phyloP scores from a whole-genome alignment of 2,329 filamentous ascomycete genomes.

The Colletotrichum orbiculare region DNA sequence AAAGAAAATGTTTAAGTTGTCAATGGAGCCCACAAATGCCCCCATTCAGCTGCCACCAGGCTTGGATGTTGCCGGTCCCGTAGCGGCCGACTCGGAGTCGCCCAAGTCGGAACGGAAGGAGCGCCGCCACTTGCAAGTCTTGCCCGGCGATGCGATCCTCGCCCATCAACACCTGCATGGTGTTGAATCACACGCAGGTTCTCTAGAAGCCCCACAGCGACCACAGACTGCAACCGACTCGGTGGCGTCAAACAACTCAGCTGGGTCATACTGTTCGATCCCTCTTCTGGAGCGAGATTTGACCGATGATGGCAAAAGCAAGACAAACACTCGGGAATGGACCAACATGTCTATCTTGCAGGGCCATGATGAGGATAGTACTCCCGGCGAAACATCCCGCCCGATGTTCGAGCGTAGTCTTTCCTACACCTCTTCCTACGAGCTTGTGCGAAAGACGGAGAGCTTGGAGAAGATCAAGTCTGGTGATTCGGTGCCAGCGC shows the following conservation, averaged over 20 bases:
- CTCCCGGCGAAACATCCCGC: conserved; percentile 28
- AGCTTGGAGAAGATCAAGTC: conserved; percentile 59
- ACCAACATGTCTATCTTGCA: conserved; percentile 65
- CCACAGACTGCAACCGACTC: conserved; percentile 54
- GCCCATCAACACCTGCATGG: conserved; percentile 40
- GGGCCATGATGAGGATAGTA: conserved; percentile 55
- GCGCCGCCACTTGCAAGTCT: conserved; percentile 58
- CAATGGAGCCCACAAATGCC: conserved; percentile 49
- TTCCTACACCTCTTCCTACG: conserved; percentile 54
- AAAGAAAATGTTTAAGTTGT: conserved; percentile 58
- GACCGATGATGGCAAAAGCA: conserved; percentile 61
- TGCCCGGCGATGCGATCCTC: conserved; percentile 48
- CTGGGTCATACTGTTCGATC: conserved; percentile 80
- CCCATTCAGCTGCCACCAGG: conserved; percentile 38
- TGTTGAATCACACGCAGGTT: conserved; percentile 38
- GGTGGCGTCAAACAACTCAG: conserved; percentile 70
- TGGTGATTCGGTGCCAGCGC: conserved; percentile 46
- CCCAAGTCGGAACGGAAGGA: conserved; percentile 54
- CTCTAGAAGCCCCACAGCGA: conserved; percentile 41
- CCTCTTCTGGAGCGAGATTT: conserved; percentile 79
- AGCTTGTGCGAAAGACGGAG: conserved; percentile 64
- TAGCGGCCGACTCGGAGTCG: conserved; percentile 40
- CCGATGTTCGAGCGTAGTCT: conserved; percentile 37
- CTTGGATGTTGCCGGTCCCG: background rate
- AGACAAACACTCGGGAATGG: conserved; percentile 59